phyloP scores from a whole-genome alignment of 495 filamentous ascomycete species.

The Podospora conica region DNA sequence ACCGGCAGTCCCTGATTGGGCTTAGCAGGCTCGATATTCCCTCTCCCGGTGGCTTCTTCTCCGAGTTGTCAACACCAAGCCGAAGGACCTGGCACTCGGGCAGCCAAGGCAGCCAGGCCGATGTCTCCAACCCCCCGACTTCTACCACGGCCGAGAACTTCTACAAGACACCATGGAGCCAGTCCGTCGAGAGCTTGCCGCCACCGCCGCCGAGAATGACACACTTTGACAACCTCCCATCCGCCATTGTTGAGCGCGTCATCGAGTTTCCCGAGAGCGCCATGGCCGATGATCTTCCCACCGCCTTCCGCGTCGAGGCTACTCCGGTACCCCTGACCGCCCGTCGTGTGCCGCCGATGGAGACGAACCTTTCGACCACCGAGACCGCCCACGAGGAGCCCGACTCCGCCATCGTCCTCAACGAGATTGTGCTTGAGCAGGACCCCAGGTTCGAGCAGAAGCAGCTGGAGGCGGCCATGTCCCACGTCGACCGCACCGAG shows the following conservation, averaged over 20 bases:
- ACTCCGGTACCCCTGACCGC: conserved; percentile 31
- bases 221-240: conserved; percentile 27
- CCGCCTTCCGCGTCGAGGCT: conserved; percentile 43
- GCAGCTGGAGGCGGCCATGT: conserved; percentile 56
- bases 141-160: conserved; percentile 79
- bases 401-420: conserved; percentile 35
- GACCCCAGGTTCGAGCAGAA: conserved; percentile 63
- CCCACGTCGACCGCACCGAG: conserved; percentile 70
- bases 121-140: conserved; percentile 51
- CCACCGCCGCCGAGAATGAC: conserved; percentile 31
- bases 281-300: conserved; percentile 55
- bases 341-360: conserved; percentile 16
- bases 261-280: conserved; percentile 51
- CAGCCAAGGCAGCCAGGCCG: conserved; percentile 37
- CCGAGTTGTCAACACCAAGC: conserved; percentile 63
- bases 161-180: conserved; percentile 70
- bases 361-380: conserved; percentile 25
- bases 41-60: conserved; percentile 87
- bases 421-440: conserved; percentile 56
- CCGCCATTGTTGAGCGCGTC: conserved; percentile 58
- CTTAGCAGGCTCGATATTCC: conserved; percentile 74
- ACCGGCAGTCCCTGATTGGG: conserved; percentile 44
- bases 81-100: conserved; percentile 69
- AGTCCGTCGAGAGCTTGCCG: conserved; percentile 19
- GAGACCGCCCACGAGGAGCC: conserved; percentile 30